These are phyloP conservation scores for Centaurea solstitialis DNA, from an alignment of 129 eudicot genomes.

Conservation along the genomic window DNA sequence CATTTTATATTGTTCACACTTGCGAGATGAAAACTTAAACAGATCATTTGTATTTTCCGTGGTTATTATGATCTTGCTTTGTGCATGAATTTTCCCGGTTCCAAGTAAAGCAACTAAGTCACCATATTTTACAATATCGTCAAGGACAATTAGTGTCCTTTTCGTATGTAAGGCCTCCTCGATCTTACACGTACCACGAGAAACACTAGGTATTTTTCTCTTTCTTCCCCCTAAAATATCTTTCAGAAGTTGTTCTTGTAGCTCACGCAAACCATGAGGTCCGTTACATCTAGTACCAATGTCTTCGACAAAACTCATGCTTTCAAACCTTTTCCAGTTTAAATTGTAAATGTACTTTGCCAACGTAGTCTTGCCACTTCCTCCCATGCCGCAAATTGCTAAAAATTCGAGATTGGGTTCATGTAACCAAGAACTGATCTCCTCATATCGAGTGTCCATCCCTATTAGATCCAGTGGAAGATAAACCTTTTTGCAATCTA, in stretches of 20 bases:
- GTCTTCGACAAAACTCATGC: background rate
- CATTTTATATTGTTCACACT: background rate
- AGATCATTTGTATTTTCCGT: background rate
- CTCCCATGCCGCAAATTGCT: slow-evolving; percentile 27
- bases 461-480: slow-evolving; percentile 11
- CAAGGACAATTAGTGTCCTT: slow-evolving; percentile 7
- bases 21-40: background rate
- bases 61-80: slow-evolving; percentile 24
- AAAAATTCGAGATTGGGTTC: background rate
- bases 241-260: background rate
- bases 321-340: slow-evolving; percentile 1
- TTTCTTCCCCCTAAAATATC: slow-evolving; percentile 1
- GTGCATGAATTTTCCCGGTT: background rate
- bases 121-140: background rate
- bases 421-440: slow-evolving; percentile 3
- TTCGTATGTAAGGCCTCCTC: slow-evolving; percentile 1
- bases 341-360: slow-evolving; percentile 5
- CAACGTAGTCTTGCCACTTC: slow-evolving; percentile 24
- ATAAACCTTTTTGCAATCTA: background rate
- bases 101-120: slow-evolving; percentile 5
- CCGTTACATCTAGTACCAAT: background rate
- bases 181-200: background rate
- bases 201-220: background rate
- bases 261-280: background rate
- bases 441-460: slow-evolving; percentile 1